Conservation (phyloP, 192 early-diverging fungal genomes). For the Entophlyctis luteolus region DNA sequence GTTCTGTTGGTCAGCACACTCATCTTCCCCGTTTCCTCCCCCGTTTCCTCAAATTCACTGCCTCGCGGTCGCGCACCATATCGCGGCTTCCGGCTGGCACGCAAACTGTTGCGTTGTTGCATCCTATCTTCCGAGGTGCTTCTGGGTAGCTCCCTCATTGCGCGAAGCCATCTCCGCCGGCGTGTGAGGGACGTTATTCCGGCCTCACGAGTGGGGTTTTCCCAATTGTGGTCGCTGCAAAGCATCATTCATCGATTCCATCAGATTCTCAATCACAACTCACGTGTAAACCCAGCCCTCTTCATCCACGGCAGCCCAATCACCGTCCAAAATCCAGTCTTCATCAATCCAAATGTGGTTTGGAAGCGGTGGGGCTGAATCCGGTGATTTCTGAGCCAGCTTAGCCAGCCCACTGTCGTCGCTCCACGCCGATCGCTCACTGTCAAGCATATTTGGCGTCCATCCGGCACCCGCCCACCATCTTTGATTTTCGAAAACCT, state of each 20-base stretch:
- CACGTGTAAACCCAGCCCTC: slow-evolving; percentile 20
- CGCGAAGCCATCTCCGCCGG: slow-evolving; percentile 14
- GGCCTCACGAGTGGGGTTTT: not conserved
- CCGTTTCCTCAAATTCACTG: too few relatives aligned
- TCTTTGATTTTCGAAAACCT: slow-evolving; percentile 22
- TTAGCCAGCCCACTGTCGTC: not conserved
- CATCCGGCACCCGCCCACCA: slow-evolving; percentile 29
- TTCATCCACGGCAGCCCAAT: slow-evolving; percentile 13
- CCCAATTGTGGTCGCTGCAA: slow-evolving; percentile 18
- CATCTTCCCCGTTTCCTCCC: too few relatives aligned
- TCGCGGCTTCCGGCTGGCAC: too few relatives aligned
- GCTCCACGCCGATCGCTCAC: slow-evolving; percentile 10
- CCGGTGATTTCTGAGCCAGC: not conserved
- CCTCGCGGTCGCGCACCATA: too few relatives aligned
- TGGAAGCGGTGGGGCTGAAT: not conserved
- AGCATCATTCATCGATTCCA: not conserved
- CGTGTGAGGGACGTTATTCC: slow-evolving; percentile 18
- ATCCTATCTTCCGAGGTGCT: too few relatives aligned
- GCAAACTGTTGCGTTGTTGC: too few relatives aligned
- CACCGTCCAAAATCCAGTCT: slow-evolving; percentile 13
- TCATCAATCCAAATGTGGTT: slow-evolving; percentile 5
- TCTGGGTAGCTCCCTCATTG: not conserved
- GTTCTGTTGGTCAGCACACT: too few relatives aligned
- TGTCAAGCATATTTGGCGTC: slow-evolving; percentile 5
- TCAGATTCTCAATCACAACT: not conserved